These are phyloP conservation scores for Arachis hypogaea DNA, from an alignment of 306 rosid species.

Conservation along the genomic window DNA sequence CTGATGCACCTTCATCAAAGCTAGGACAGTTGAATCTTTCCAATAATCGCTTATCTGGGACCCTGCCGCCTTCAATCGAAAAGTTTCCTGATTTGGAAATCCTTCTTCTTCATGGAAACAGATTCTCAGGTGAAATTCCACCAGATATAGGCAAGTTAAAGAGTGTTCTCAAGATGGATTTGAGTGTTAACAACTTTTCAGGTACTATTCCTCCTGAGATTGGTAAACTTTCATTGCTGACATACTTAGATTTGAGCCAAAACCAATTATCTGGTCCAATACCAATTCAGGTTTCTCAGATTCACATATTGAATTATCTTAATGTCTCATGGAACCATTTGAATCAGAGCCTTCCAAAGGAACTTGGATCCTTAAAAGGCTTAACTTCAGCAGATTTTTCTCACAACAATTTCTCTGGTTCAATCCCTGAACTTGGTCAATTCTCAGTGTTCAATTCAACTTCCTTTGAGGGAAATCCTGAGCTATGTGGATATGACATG, in stretches of 20 bases:
- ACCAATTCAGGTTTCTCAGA: slow-evolving; percentile 68
- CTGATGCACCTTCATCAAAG: slow-evolving; percentile 52
- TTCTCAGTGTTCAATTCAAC: slow-evolving; percentile 70
- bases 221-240: slow-evolving; percentile 58
- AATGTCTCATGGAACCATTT: slow-evolving; percentile 86
- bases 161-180: slow-evolving; percentile 65
- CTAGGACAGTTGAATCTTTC: slow-evolving; percentile 75
- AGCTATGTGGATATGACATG: slow-evolving; percentile 67
- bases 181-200: slow-evolving; percentile 75
- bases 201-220: slow-evolving; percentile 71
- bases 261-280: slow-evolving; percentile 80
- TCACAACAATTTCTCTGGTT: slow-evolving; percentile 76
- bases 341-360: slow-evolving; percentile 68
- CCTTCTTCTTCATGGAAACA: slow-evolving; percentile 67
- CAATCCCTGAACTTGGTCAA: slow-evolving; percentile 73
- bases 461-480: slow-evolving; percentile 71
- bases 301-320: slow-evolving; percentile 76
- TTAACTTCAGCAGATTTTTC: slow-evolving; percentile 87
- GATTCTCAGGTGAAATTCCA: slow-evolving; percentile 73
- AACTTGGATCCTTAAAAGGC: slow-evolving; percentile 72
- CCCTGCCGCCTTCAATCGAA: slow-evolving; percentile 69
- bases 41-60: slow-evolving; percentile 71
- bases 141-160: slow-evolving; percentile 63
- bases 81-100: slow-evolving; percentile 70
- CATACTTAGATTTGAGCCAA: slow-evolving; percentile 85